Percentiles rank a stretch among this genome's conserved stretches.
phyloP scores from a whole-genome alignment of 768 basidiomycete species.

The Tulasnella calospora region DNA sequence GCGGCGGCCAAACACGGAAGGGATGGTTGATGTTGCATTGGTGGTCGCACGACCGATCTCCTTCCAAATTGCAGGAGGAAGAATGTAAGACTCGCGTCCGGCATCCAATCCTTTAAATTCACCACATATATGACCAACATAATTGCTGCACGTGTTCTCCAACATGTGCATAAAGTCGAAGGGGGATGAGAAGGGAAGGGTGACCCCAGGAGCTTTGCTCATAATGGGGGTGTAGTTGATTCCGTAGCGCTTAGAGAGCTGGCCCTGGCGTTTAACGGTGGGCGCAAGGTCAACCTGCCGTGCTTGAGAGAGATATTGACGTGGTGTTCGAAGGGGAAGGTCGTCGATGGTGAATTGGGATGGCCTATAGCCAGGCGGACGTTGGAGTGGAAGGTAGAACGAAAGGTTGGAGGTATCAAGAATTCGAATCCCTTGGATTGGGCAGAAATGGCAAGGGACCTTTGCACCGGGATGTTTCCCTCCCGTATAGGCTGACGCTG shows the following conservation, averaged over 20 bases:
- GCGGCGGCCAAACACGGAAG: conserved; percentile 38
- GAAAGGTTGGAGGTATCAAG: conserved; percentile 16
- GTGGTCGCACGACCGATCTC: conserved; percentile 41
- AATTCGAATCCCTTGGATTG: conserved; percentile 35
- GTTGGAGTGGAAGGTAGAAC: conserved; percentile 30
- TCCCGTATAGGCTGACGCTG: conserved; percentile 36
- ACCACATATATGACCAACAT: conserved; percentile 42
- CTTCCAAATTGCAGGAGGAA: conserved; percentile 39
- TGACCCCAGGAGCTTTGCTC: conserved; percentile 33
- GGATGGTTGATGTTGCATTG: conserved; percentile 40
- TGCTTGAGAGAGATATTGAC: neutral
- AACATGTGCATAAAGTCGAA: conserved; percentile 51
- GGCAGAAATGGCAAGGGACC: conserved; percentile 40
- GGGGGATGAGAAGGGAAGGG: conserved; percentile 42
- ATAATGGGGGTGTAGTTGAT: conserved; percentile 39
- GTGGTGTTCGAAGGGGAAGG: neutral
- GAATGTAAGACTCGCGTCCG: conserved; percentile 34
- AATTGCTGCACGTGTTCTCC: conserved; percentile 44
- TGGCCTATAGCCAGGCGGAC: neutral
- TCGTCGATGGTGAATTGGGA: neutral
- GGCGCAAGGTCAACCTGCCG: neutral
- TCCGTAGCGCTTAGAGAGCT: conserved; percentile 35
- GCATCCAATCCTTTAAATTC: conserved; percentile 41
- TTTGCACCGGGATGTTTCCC: conserved; percentile 44
- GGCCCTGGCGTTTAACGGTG: conserved; percentile 24